phyloP scores from a whole-genome alignment of 345 rosid genomes.

The Stellera chamaejasme region DNA sequence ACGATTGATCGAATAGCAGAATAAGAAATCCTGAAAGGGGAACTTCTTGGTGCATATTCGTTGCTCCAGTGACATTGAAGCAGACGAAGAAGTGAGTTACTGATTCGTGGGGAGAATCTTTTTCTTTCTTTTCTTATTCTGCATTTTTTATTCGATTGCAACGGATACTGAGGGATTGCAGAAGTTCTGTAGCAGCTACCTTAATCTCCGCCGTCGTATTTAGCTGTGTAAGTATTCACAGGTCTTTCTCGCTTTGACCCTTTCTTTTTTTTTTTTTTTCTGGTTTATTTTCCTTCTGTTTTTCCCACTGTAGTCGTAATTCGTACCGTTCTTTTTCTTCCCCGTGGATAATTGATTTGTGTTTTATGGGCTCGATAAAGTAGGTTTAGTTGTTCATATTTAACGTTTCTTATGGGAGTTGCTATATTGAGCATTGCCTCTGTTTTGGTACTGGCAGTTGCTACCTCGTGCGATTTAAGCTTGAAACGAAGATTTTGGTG shows the following conservation, averaged over 20 bases:
- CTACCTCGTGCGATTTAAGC: slow-evolving; percentile 8
- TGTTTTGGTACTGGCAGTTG: slow-evolving; percentile 7
- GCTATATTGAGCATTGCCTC: slow-evolving; percentile 10
- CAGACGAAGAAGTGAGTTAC: slow-evolving; percentile 15
- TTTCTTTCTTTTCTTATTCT: slow-evolving; percentile 4
- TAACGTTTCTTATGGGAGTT: background rate
- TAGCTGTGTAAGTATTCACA: slow-evolving; percentile 27
- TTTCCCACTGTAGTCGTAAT: background rate
- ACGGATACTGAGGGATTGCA: slow-evolving; percentile 10
- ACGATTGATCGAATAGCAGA: slow-evolving; percentile 13
- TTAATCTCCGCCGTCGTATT: slow-evolving; percentile 13
- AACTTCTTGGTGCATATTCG: background rate
- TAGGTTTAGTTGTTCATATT: slow-evolving; percentile 13
- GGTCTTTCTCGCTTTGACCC: slow-evolving; percentile 17
- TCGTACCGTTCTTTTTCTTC: no score
- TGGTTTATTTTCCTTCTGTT: slow-evolving; percentile 12
- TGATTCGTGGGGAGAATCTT: slow-evolving; percentile 2
- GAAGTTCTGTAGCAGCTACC: background rate
- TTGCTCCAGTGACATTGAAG: slow-evolving; percentile 7
- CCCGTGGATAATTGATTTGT: slow-evolving; percentile 23
- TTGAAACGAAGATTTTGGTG: slow-evolving; percentile 9
- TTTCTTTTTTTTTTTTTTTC: slow-evolving; percentile 9
- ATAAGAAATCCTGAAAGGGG: slow-evolving; percentile 27
- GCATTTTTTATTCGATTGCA: slow-evolving; percentile 3
- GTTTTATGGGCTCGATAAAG: slow-evolving; percentile 35